A percentile compares a stretch with the other conserved stretches of the same genome.
Evolutionary conservation across 495 filamentous ascomycete genomes (phyloP).

Genomic region (Aspergillus steynii): DNA sequence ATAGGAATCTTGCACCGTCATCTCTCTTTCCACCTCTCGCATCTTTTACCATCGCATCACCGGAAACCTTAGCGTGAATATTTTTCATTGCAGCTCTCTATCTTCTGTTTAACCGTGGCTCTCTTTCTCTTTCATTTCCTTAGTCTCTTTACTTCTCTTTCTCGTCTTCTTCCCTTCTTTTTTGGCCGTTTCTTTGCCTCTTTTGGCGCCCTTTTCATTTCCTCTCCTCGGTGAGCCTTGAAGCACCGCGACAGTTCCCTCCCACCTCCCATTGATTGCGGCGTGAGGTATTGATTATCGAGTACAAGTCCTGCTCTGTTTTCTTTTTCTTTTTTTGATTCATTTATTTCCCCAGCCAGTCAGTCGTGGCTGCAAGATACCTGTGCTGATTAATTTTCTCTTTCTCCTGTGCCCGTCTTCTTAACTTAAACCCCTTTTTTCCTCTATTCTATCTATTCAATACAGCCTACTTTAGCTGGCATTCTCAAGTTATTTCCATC

Average conservation of each 20-base stretch:
- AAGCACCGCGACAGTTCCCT: not conserved
- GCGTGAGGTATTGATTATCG: conserved; percentile 15
- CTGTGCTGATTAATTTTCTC: conserved; percentile 32
- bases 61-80: conserved; percentile 11
- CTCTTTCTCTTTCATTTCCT: conserved; percentile 7
- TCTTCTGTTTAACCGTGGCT: conserved; percentile 6
- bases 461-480: conserved; percentile 18
- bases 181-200: conserved; percentile 2
- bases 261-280: conserved; percentile 15
- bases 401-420: conserved; percentile 8
- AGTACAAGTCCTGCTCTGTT: not conserved
- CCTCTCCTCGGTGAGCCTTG: not conserved
- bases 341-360: conserved; percentile 24
- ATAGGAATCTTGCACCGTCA: not conserved
- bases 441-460: conserved; percentile 3
- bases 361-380: conserved; percentile 43
- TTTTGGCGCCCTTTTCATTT: conserved; percentile 4
- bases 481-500: conserved; percentile 19
- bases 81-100: not conserved
- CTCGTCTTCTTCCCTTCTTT: conserved; percentile 10
- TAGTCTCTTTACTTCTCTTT: conserved; percentile 12
- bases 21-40: conserved; percentile 3
- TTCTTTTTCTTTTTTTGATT: conserved; percentile 12
- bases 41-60: conserved; percentile 19
- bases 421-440: not conserved